Conservation (phyloP, 805 yeast genomes). For the Kregervanrija delftensis region DNA sequence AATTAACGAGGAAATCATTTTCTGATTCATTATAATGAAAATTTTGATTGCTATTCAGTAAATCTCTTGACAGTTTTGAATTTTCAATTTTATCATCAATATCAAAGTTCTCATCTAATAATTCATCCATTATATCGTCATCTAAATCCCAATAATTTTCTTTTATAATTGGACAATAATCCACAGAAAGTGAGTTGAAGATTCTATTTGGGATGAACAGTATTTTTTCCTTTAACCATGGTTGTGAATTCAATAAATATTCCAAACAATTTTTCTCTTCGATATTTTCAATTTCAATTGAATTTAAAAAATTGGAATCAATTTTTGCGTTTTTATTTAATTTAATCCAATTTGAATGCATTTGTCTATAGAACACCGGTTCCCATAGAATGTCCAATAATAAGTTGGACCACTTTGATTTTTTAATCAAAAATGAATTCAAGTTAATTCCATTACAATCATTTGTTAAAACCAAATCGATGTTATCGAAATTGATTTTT, state of each 20-base stretch:
- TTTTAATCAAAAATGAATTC: slow-evolving; percentile 33
- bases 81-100: slow-evolving; percentile 7
- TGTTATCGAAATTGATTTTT: slow-evolving; percentile 24
- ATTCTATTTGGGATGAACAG: slow-evolving; percentile 34
- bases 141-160: slow-evolving; percentile 22
- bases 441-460: slow-evolving; percentile 38
- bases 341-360: slow-evolving; percentile 28
- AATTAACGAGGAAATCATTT: slow-evolving; percentile 33
- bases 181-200: slow-evolving; percentile 31
- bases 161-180: slow-evolving; percentile 27
- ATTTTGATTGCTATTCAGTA: too few species aligned
- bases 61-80: slow-evolving; percentile 23
- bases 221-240: slow-evolving; percentile 34
- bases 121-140: slow-evolving; percentile 14
- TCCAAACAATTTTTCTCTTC: slow-evolving; percentile 35
- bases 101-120: slow-evolving; percentile 8
- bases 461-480: slow-evolving; percentile 32
- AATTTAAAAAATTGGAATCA: too few species aligned
- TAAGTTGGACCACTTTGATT: slow-evolving; percentile 32
- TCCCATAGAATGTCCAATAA: slow-evolving; percentile 35
- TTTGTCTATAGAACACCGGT: slow-evolving; percentile 32
- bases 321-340: slow-evolving; percentile 8
- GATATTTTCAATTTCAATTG: slow-evolving; percentile 9
- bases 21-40: slow-evolving; percentile 21
- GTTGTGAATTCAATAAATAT: slow-evolving; percentile 29